Evolutionary conservation across 2,329 filamentous ascomycete genomes (phyloP).

Genomic region (Moelleriella libera): DNA sequence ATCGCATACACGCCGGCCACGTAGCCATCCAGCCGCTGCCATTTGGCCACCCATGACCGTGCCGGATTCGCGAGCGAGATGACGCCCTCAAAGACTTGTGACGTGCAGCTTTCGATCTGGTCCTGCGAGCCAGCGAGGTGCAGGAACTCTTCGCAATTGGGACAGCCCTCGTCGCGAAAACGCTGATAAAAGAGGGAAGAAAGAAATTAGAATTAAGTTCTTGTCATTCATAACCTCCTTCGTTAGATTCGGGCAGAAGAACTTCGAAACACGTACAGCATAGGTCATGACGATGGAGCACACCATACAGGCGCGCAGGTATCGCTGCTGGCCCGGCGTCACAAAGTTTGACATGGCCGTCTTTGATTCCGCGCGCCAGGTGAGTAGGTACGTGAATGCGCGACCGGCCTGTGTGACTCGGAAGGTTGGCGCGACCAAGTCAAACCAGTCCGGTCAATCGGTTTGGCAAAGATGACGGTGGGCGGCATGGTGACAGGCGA

Average conservation of each 20-base stretch:
- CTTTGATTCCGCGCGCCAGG: neutral
- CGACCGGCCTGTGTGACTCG: neutral
- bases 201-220: neutral
- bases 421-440: no score
- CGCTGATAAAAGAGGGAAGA: constrained; percentile 33
- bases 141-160: constrained; percentile 91
- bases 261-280: constrained; percentile 34
- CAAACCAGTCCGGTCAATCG: no score
- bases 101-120: constrained; percentile 82
- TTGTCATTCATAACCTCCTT: neutral
- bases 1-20: constrained; percentile 84
- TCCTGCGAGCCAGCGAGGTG: constrained; percentile 68
- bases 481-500: neutral
- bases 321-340: constrained; percentile 61
- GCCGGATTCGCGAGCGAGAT: constrained; percentile 74
- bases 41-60: constrained; percentile 89
- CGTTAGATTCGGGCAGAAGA: neutral
- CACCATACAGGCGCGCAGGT: constrained; percentile 94
- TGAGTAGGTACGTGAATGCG: neutral
- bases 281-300: constrained; percentile 87
- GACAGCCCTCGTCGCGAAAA: constrained; percentile 79
- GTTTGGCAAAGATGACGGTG: neutral
- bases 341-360: constrained; percentile 42
- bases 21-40: constrained; percentile 83
- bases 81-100: constrained; percentile 86